Base-by-base conservation (phyloP, 1,284 basidiomycete genomes). In the Trametes polyzona region DNA sequence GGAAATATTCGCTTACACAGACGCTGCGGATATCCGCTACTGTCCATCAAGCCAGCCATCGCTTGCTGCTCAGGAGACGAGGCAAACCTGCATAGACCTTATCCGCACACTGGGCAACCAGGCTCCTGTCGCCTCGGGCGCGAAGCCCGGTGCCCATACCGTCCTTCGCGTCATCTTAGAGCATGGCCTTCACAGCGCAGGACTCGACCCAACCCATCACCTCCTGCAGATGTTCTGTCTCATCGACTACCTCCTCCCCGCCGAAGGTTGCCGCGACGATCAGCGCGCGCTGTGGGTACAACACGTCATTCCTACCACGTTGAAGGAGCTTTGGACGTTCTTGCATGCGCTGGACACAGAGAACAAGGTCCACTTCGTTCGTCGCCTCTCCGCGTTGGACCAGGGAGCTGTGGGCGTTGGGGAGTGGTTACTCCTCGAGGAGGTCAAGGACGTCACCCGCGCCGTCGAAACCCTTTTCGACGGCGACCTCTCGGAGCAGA, bases 351-450 rank as follows among this genome's bases (percentile, higher is more conserved):
- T 90, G 36, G 83, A 87, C 54, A 74, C 79, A 1, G 80, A 83
- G 52, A 80, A 76, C 52, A 83, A 80, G 65, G 73, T 78, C 2
- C 75, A 78, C 40, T 71, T 91, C 32, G 68, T 90, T n/a, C 72
- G 78, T 47, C 77, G 83, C 4, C 74, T 92, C 3, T 74, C 81
- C 23, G 74, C 71, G 19, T 68, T 91, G 12, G 90, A 92, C 62
- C 70, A 77, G 3, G 85, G 82, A 4, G 69, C 77, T 11, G 73
- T 83, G 6, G 84, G 83, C 1, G 67, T 90, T 3, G 87, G 83
- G n/a, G 86, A 89, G 58, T 92, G 87, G 87, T 63, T 92, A 23
- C 64, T 92, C 8, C 66, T 73, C 21, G 81, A 86, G 61, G 87
- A 90, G 61, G 62, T 87, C 52, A 83, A 81, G 64, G 69, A 74